Conservation (phyloP, 129 eudicot species). For the Saussurea involucrata region DNA sequence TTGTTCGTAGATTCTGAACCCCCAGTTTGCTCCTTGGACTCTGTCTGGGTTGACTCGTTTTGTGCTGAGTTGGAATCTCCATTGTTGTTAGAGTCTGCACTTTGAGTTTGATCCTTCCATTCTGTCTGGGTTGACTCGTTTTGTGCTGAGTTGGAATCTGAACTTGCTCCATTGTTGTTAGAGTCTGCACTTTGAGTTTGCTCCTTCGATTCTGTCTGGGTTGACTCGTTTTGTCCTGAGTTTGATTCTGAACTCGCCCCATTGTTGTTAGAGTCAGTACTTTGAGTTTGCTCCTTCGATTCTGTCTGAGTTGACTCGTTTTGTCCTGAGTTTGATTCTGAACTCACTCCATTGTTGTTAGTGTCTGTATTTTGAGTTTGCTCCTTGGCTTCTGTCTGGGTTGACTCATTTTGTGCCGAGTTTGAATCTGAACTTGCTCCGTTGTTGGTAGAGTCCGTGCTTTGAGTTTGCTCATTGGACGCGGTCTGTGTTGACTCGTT, state of each 20-base stretch:
- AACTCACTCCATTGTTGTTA: not conserved
- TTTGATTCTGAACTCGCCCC: conserved; percentile 7
- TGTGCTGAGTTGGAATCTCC: conserved; percentile 25
- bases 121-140: conserved; percentile 10
- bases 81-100: conserved; percentile 10
- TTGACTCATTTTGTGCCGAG: conserved; percentile 4
- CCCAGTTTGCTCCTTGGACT: conserved; percentile 6
- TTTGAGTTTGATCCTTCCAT: conserved; percentile 22
- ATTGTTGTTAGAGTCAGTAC: conserved; percentile 4
- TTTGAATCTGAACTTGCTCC: not conserved
- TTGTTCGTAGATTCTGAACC: not conserved
- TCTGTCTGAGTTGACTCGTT: conserved; percentile 29
- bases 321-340: conserved; percentile 22
- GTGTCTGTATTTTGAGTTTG: conserved; percentile 17
- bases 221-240: conserved; percentile 28
- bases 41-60: conserved; percentile 24
- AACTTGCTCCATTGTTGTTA: not conserved
- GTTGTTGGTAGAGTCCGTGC: not conserved
- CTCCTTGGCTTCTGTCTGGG: conserved; percentile 6
- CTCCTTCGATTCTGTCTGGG: conserved; percentile 25
- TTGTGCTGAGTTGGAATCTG: conserved; percentile 15
- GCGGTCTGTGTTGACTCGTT: conserved; percentile 22
- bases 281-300: conserved; percentile 18
- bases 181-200: conserved; percentile 25
- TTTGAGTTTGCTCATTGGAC: conserved; percentile 2